Base-by-base conservation (phyloP, 345 rosid genomes). In the Orychophragmus violaceus region DNA sequence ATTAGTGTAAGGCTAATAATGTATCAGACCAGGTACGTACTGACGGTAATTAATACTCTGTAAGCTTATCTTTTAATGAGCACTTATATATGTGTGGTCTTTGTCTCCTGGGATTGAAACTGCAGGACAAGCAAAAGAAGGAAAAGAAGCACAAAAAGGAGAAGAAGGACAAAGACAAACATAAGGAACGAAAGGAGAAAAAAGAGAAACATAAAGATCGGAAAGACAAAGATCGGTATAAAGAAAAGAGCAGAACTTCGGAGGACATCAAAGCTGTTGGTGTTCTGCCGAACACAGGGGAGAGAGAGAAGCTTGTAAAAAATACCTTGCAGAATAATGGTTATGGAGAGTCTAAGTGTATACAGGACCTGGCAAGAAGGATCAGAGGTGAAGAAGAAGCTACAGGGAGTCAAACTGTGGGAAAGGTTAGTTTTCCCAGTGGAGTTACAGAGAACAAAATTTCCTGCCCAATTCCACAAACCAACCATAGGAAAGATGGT, bases 351-450 rank as follows among this genome's bases (percentile, higher is more conserved):
- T 76, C 78, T 44, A 81, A 72, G 56, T 71, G 61, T 66, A 63
- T 81, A 54, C 80, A 68, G 14, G 89, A 86, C 66, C 63, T 82
- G 81, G 81, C 76, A 14, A 81, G 66, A 78, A 82, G 89, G 76
- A 78, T 75, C 64, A 75, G 56, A 57, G 55, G 72, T 75, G 89
- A 78, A 59, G 74, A 63, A 68, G 46, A 51, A 75, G 88, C 83
- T 41, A 77, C 70, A 18, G 83, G 81, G 52, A 75, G 78, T 65
- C 79, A 74, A 68, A 76, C 67, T 45, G 28, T 37, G 7, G 55
- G 19, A 25, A 70, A 62, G 56, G 11, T 44, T 68, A 24, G 19
- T 68, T 59, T 54, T 62, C 22, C 75, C 18, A 57, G 62, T 69
- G 71, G 65, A 75, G 33, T 68, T 50, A 56, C 50, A n/a, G 74